Evolutionary conservation across 2,329 filamentous ascomycete genomes (phyloP).

Genomic region (Fusarium verrucosum): DNA sequence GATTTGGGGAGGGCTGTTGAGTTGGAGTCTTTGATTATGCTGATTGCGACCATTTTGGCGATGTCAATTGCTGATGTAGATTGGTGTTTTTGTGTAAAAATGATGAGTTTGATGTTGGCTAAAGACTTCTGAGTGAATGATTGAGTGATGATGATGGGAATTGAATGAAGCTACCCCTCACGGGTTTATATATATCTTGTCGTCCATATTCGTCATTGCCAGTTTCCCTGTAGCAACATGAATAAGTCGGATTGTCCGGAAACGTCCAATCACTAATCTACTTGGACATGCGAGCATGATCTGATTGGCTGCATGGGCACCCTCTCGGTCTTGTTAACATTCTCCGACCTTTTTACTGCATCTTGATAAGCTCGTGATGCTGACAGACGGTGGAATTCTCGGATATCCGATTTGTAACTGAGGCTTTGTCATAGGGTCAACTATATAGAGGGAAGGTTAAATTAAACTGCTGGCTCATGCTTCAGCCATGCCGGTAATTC

Average conservation of each 20-base stretch:
- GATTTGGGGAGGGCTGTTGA: background rate
- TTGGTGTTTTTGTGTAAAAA: too few relatives aligned
- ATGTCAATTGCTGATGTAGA: background rate
- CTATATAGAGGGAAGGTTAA: too few relatives aligned
- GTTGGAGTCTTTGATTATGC: slow-evolving; percentile 24
- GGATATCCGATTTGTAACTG: too few relatives aligned
- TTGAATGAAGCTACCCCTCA: background rate
- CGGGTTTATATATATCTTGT: background rate
- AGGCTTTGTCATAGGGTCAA: too few relatives aligned
- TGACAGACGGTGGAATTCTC: too few relatives aligned
- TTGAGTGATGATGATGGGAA: background rate
- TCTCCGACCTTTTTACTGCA: background rate
- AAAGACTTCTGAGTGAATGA: background rate
- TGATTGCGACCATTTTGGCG: slow-evolving; percentile 21
- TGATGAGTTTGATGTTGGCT: too few relatives aligned
- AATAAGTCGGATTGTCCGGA: too few relatives aligned
- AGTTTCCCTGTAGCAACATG: background rate
- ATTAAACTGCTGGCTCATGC: too few relatives aligned
- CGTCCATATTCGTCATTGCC: background rate
- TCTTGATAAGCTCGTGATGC: background rate
- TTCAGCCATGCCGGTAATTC: too few relatives aligned
- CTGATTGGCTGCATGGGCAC: background rate
- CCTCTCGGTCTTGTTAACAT: background rate
- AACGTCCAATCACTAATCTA: accelerated
- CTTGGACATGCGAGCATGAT: background rate